phyloP scores from a whole-genome alignment of 2,329 filamentous ascomycete species.

The Epichloe hybrida region DNA sequence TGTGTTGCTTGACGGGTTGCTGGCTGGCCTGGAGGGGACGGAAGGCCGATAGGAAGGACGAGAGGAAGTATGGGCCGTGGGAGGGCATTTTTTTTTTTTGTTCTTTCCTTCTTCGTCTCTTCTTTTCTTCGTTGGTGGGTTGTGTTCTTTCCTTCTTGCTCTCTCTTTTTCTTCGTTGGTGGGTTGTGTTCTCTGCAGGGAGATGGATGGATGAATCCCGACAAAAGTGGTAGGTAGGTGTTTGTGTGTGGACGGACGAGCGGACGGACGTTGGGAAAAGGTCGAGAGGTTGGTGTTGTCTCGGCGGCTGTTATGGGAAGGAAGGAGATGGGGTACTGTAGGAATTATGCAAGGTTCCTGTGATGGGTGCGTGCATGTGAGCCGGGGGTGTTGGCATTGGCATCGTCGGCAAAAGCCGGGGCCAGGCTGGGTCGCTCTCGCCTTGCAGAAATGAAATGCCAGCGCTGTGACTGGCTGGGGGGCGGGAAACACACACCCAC shows the following conservation, averaged over 20 bases:
- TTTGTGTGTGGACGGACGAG: neutral
- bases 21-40: constrained; percentile 25
- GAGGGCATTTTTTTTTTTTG: constrained; percentile 25
- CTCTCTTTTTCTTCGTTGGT: neutral
- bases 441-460: neutral
- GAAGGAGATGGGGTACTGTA: no score
- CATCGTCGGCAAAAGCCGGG: constrained; percentile 14
- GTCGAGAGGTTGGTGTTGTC: neutral
- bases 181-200: neutral
- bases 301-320: neutral
- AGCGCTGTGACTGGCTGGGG: constrained; percentile 1
- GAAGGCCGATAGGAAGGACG: constrained; percentile 42
- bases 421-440: neutral
- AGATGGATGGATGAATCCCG: neutral
- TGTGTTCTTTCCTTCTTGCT: no score
- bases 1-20: constrained; percentile 24
- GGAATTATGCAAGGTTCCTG: no score
- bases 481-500: neutral
- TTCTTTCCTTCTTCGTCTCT: no score
- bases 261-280: neutral
- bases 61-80: constrained; percentile 42
- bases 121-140: no score
- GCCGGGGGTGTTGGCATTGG: neutral
- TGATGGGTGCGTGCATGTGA: neutral
- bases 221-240: neutral